A percentile compares a stretch with the other conserved stretches of the same genome.
These are phyloP conservation scores for Arthrobotrys musiformis DNA, from an alignment of 2,329 filamentous ascomycete species.

Conservation along the genomic window DNA sequence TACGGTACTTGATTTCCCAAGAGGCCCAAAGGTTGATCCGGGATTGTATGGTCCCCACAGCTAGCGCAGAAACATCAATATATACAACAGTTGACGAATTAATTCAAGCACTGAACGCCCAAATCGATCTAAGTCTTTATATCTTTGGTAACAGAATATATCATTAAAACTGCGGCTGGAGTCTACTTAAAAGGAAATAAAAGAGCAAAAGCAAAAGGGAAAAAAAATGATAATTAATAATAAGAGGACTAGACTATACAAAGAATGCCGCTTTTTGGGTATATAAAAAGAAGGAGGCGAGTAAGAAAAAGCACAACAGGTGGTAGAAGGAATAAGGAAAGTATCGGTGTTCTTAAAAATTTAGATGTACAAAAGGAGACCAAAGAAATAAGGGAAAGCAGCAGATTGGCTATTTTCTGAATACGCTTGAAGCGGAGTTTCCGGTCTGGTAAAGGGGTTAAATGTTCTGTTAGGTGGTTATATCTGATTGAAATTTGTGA, in stretches of 20 bases:
- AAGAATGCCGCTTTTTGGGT: conserved; percentile 56
- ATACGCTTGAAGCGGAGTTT: not conserved
- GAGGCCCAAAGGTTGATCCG: too few species aligned
- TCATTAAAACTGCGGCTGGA: not conserved
- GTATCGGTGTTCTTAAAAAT: not conserved
- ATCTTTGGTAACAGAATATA: too few species aligned
- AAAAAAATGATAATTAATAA: not conserved
- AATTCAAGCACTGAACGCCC: too few species aligned
- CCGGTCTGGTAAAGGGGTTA: not conserved
- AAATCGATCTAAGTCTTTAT: too few species aligned
- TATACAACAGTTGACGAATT: too few species aligned
- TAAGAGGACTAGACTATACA: conserved; percentile 1
- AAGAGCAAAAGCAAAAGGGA: not conserved
- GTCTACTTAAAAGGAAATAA: not conserved
- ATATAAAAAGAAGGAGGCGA: conserved; percentile 33
- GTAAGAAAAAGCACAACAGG: not conserved
- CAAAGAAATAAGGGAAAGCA: not conserved
- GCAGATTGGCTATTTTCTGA: conserved; percentile 1
- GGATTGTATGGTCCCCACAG: too few species aligned
- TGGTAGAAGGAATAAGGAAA: not conserved
- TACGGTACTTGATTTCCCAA: not conserved
- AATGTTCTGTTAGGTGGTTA: not conserved
- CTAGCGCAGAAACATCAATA: too few species aligned
- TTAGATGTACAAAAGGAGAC: conserved; percentile 16
- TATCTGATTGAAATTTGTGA: not conserved